These are phyloP conservation scores for Dendrobium chrysotoxum DNA, from an alignment of 106 monocot species.

Conservation along the genomic window DNA sequence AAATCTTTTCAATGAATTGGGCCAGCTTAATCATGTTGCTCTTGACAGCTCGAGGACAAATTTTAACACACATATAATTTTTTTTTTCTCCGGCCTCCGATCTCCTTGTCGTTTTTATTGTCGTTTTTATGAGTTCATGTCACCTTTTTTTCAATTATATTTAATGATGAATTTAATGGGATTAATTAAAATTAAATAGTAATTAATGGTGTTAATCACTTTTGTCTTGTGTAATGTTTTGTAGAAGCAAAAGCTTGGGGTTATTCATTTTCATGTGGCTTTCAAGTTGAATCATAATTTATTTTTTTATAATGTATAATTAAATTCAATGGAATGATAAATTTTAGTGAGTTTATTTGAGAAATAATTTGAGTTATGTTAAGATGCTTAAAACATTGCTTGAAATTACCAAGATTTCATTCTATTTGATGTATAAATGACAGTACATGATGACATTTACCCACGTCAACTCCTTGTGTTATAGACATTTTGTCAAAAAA, in stretches of 20 bases:
- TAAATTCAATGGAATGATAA: background rate
- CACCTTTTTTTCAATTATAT: background rate
- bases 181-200: background rate
- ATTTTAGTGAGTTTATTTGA: background rate
- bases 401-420: background rate
- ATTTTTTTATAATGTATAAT: background rate
- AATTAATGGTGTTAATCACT: background rate
- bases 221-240: background rate
- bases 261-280: background rate
- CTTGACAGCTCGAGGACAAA: slow-evolving; percentile 2
- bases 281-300: background rate
- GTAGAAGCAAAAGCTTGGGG: background rate
- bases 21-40: background rate
- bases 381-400: background rate
- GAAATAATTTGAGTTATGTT: background rate
- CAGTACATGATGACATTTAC: too few relatives aligned
- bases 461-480: too few relatives aligned
- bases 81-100: background rate
- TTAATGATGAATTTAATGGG: background rate
- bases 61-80: background rate
- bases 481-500: too few relatives aligned
- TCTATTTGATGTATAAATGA: background rate
- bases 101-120: background rate
- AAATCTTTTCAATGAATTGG: background rate
- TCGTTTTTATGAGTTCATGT: background rate